Percentiles rank a stretch among this genome's conserved stretches.
phyloP scores from a whole-genome alignment of 1,139 yeast genomes.

The Kodamaea plutei region DNA sequence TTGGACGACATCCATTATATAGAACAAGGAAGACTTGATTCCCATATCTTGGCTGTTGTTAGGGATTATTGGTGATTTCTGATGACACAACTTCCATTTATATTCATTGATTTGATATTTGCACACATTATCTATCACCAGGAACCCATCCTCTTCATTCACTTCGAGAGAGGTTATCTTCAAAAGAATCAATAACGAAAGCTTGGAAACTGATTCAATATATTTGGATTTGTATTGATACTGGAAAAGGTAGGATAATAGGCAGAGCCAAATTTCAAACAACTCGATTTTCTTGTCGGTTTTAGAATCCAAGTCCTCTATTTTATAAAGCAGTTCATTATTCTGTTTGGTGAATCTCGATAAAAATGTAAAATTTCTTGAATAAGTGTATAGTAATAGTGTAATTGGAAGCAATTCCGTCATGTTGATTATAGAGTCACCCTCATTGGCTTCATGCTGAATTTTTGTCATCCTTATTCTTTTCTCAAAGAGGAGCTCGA shows the following conservation, averaged over 20 bases:
- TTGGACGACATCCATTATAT: conserved; percentile 36
- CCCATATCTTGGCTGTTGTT: conserved; percentile 21
- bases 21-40: conserved; percentile 29
- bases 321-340: conserved; percentile 10
- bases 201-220: conserved; percentile 21
- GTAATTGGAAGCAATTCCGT: conserved; percentile 26
- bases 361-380: conserved; percentile 21
- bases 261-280: conserved; percentile 34
- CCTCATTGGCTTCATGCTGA: no score
- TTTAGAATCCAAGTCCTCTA: conserved; percentile 16
- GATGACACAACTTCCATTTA: conserved; percentile 43
- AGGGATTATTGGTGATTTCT: conserved; percentile 33
- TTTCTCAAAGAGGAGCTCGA: conserved; percentile 16
- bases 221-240: conserved; percentile 29
- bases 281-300: conserved; percentile 20
- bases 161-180: conserved; percentile 24
- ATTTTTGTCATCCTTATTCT: conserved; percentile 10
- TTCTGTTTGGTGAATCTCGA: conserved; percentile 17
- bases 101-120: conserved; percentile 31
- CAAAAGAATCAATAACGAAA: conserved; percentile 22
- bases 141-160: conserved; percentile 7
- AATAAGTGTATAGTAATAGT: conserved; percentile 17
- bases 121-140: conserved; percentile 14
- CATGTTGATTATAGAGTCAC: conserved; percentile 13
- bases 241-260: conserved; percentile 34